Evolutionary conservation across 805 yeast genomes (phyloP).

Genomic region (Nakazawaea holstii): DNA sequence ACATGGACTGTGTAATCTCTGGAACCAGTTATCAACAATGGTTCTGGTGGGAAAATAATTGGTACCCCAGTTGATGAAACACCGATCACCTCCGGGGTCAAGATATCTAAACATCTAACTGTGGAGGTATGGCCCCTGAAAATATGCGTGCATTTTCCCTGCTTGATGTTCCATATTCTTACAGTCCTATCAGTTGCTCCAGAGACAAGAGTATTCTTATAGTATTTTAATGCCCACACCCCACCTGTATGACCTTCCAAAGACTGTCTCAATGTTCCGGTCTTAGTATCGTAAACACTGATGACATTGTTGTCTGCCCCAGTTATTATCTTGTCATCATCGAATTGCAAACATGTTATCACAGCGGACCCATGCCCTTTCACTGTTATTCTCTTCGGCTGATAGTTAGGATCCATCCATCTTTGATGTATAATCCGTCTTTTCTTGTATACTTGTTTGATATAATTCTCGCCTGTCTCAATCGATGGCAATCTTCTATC

Average conservation of each 20-base stretch:
- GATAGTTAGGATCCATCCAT: slow-evolving; percentile 75
- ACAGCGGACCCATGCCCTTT: slow-evolving; percentile 67
- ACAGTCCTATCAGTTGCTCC: slow-evolving; percentile 95
- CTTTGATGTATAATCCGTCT: slow-evolving; percentile 52
- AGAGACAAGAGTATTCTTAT: slow-evolving; percentile 77
- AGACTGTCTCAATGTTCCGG: slow-evolving; percentile 59
- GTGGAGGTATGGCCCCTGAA: slow-evolving; percentile 92
- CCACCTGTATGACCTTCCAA: slow-evolving; percentile 94
- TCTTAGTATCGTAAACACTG: slow-evolving; percentile 70
- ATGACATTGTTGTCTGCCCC: slow-evolving; percentile 88
- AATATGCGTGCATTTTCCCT: slow-evolving; percentile 85
- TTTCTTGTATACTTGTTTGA: slow-evolving; percentile 57
- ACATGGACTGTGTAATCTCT: slow-evolving; percentile 77
- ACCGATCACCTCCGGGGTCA: slow-evolving; percentile 63
- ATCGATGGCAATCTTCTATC: slow-evolving; percentile 10
- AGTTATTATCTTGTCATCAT: slow-evolving; percentile 82
- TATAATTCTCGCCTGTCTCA: slow-evolving; percentile 19
- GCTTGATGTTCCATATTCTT: slow-evolving; percentile 84
- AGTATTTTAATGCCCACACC: slow-evolving; percentile 94
- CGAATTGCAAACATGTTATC: slow-evolving; percentile 94
- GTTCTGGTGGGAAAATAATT: slow-evolving; percentile 52
- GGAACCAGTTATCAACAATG: slow-evolving; percentile 77
- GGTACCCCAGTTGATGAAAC: slow-evolving; percentile 54
- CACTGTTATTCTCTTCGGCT: slow-evolving; percentile 62
- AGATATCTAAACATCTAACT: slow-evolving; percentile 83